Evolutionary conservation across 306 rosid species (phyloP).

Genomic region (Cucumis hystrix): DNA sequence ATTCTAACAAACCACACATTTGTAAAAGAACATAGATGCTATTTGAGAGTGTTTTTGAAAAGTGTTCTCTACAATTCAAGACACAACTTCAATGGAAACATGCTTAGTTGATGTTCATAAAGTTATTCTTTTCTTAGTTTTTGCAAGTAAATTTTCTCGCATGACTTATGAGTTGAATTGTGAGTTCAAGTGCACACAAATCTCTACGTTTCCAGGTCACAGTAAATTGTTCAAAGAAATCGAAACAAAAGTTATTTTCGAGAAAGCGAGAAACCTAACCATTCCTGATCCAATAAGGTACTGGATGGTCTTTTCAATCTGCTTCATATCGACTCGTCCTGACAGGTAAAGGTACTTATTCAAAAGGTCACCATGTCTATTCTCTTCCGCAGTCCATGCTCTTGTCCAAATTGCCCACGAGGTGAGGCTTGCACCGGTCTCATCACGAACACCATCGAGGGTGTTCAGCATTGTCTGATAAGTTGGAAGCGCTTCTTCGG

Average conservation of each 20-base stretch:
- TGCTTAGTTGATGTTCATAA: not conserved
- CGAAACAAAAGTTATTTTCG: not conserved
- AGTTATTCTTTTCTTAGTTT: not conserved
- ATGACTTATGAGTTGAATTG: not conserved
- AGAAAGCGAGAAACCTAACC: constrained; percentile 6
- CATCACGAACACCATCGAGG: constrained; percentile 44
- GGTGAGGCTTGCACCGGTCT: constrained; percentile 40
- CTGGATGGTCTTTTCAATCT: constrained; percentile 41
- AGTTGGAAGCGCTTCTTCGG: constrained; percentile 52
- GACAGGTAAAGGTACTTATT: constrained; percentile 46
- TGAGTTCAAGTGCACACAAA: not conserved
- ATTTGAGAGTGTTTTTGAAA: not conserved
- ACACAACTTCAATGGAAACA: not conserved
- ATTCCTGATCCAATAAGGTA: constrained; percentile 49
- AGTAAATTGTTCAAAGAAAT: not conserved
- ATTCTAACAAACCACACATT: not conserved
- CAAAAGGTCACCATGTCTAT: constrained; percentile 43
- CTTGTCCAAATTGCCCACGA: constrained; percentile 45
- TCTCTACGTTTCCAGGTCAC: not conserved
- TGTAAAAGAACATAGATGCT: not conserved
- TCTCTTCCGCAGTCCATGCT: constrained; percentile 57
- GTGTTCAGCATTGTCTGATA: constrained; percentile 51
- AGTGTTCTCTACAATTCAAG: not conserved
- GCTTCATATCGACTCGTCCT: constrained; percentile 46
- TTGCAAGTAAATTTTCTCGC: not conserved